phyloP scores from a whole-genome alignment of 768 basidiomycete genomes.

The Dacryopinax spathularia region DNA sequence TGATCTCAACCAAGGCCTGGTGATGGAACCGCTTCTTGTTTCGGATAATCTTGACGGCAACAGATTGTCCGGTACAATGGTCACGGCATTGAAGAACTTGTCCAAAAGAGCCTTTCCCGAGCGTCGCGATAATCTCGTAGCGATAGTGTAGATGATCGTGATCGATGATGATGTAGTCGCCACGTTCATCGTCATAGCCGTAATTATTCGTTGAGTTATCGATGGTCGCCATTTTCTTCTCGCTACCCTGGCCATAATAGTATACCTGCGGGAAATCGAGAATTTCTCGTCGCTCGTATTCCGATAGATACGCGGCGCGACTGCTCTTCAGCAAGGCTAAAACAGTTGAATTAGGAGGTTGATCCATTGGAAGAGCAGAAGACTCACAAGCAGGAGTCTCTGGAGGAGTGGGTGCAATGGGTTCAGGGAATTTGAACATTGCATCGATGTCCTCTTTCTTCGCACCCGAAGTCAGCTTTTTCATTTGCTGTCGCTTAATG shows the following conservation, averaged over 20 bases:
- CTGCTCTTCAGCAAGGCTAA: slow-evolving; percentile 51
- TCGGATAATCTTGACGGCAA: slow-evolving; percentile 97
- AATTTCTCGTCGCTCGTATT: slow-evolving; percentile 84
- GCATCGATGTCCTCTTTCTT: slow-evolving; percentile 79
- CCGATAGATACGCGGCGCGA: slow-evolving; percentile 59
- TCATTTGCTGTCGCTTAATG: slow-evolving; percentile 76
- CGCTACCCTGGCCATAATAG: slow-evolving; percentile 61
- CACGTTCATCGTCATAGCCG: slow-evolving; percentile 95
- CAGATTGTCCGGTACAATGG: slow-evolving; percentile 86
- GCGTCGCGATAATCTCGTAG: slow-evolving; percentile 83
- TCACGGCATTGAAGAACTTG: slow-evolving; percentile 94
- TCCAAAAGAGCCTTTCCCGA: slow-evolving; percentile 97
- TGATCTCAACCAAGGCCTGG: slow-evolving; percentile 97
- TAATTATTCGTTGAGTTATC: slow-evolving; percentile 72
- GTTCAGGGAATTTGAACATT: slow-evolving; percentile 85
- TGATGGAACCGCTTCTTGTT: slow-evolving; percentile 99
- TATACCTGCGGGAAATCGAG: slow-evolving; percentile 75
- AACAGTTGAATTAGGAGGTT: slow-evolving; percentile 9
- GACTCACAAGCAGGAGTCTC: slow-evolving; percentile 55
- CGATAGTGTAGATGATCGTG: slow-evolving; percentile 92
- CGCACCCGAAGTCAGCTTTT: slow-evolving; percentile 69
- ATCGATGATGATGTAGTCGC: slow-evolving; percentile 83
- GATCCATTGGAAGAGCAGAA: not conserved
- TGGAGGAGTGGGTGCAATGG: slow-evolving; percentile 52
- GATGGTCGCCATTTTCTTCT: slow-evolving; percentile 66